Evolutionary conservation across 768 basidiomycete genomes (phyloP), one percentile per base, ranked within the genome.

Genomic region (Suillus weaverae): DNA sequence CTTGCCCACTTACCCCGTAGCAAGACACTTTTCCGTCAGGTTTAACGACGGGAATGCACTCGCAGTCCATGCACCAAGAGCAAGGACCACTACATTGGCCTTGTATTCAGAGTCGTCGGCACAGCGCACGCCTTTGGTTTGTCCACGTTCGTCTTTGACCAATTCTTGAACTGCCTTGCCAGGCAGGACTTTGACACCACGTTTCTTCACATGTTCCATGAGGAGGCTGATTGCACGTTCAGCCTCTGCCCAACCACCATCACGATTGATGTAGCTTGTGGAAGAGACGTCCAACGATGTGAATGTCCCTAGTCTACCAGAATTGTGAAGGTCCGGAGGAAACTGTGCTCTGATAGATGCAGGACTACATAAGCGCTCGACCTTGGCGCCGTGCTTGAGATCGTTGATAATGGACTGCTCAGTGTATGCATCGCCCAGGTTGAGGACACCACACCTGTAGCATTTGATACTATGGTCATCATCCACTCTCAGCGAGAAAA

Each of bases 181-280:
- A 0, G 81, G 67, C 5, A 89, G 33, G 36, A 97, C 76, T 30
- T 77, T 81, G 1, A 88, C 94, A 0, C 89, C 89, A 50, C 87
- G 78, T 13, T 79, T 71, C n/a, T 73, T 71, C 5, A 97, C 87
- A 51, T 80, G 84, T 35, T 76, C 71, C 60, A 89, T 83, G 64
- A 92, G 76, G 11, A 82, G 72, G 3, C 75, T 70, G 10, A 94
- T 70, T 4, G 90, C 93, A 71, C 89, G 84, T 1, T 83, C 80
- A 1, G 95, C 93, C 70, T 89, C 81, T 3, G 86, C 93, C 95
- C 95, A 98, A 16, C 95, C 95, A 1, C 90, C 86, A 43, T 91
- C 88, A 9, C 78, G 79, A 70, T 95, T 97, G 53, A 90, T 68
- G 71, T 91, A 96, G 1, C 89, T 92, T 30, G 74, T 67, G 39